Conservation (phyloP, 495 filamentous ascomycete genomes). For the Patellaria atrata region DNA sequence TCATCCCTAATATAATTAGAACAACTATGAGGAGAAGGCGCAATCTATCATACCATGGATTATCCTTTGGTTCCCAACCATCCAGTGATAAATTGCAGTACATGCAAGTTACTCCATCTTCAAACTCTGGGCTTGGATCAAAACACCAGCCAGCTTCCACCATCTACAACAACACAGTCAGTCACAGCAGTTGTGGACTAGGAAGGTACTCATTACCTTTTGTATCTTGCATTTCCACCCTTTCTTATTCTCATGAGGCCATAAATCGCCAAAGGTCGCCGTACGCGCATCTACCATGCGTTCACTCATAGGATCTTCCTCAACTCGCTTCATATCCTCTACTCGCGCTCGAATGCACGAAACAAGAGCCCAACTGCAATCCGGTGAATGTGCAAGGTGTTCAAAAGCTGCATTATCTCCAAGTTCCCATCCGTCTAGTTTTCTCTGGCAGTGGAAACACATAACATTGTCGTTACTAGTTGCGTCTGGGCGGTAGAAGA, state of each 20-base stretch:
- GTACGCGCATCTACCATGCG: conserved; percentile 59
- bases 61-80: conserved; percentile 83
- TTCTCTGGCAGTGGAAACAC: conserved; percentile 71
- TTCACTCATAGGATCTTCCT: conserved; percentile 56
- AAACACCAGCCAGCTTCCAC: conserved; percentile 88
- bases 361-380: conserved; percentile 81
- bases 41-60: conserved; percentile 50
- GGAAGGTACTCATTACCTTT: conserved; percentile 44
- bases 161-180: conserved; percentile 42
- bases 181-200: conserved; percentile 3
- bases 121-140: conserved; percentile 61
- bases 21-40: not conserved
- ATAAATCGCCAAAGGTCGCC: conserved; percentile 60
- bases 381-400: conserved; percentile 64
- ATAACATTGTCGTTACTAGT: conserved; percentile 70
- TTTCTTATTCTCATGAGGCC: conserved; percentile 80
- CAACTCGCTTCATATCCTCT: conserved; percentile 43
- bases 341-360: conserved; percentile 51
- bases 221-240: conserved; percentile 79
- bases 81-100: conserved; percentile 80
- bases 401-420: conserved; percentile 67
- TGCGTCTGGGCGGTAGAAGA: conserved; percentile 67
- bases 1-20: conserved; percentile 57
- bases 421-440: conserved; percentile 79
- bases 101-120: conserved; percentile 74